These are phyloP conservation scores for Cutaneotrichosporon arboriforme DNA, from an alignment of 1,284 basidiomycete genomes.

Conservation along the genomic window DNA sequence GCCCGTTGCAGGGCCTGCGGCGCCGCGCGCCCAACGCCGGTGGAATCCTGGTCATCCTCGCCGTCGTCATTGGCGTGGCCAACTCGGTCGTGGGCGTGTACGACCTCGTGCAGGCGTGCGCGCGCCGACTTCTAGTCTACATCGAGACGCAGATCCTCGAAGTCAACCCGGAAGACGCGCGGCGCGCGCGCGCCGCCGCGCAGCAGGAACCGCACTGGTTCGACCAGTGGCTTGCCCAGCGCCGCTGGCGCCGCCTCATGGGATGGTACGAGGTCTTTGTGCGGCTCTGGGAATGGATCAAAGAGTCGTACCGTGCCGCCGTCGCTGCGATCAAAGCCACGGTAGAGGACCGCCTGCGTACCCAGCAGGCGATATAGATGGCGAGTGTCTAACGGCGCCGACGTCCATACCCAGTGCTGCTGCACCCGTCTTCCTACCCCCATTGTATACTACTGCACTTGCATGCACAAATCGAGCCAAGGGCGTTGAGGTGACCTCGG, in stretches of 20 bases:
- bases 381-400: no score
- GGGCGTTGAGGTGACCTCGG: no score
- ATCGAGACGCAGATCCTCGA: slow-evolving; percentile 43
- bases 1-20: neutral
- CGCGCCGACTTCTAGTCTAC: slow-evolving; percentile 26
- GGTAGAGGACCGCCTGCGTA: neutral
- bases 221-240: slow-evolving; percentile 11
- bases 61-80: slow-evolving; percentile 35
- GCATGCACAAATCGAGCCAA: no score
- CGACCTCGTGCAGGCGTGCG: slow-evolving; percentile 18
- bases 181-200: slow-evolving; percentile 3
- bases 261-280: slow-evolving; percentile 17
- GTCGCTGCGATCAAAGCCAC: neutral
- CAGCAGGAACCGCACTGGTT: slow-evolving; percentile 10
- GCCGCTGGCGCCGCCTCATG: slow-evolving; percentile 9
- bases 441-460: no score
- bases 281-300: slow-evolving; percentile 2
- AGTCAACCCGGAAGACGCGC: slow-evolving; percentile 31
- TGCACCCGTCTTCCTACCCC: no score
- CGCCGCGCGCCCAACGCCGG: slow-evolving; percentile 8
- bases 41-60: slow-evolving; percentile 21
- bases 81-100: slow-evolving; percentile 38
- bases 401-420: no score
- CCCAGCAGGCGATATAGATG: no score
- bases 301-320: neutral